Evolutionary conservation across 2,329 filamentous ascomycete genomes (phyloP), one percentile per base, ranked within the genome.

Genomic region (Alternaria longipes): DNA sequence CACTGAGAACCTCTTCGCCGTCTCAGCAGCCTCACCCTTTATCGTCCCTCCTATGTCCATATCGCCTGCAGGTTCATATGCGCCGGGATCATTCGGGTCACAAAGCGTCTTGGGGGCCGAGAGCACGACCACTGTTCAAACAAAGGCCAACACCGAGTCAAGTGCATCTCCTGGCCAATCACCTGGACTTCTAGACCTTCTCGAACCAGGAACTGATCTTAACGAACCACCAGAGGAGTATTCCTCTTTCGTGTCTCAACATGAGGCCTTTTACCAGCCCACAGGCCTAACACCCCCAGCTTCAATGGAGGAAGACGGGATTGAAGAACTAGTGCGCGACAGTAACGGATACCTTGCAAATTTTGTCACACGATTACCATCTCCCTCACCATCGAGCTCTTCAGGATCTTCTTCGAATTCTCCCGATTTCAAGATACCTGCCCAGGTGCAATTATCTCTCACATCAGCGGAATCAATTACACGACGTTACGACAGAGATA

Each of bases 401-500:
- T 79, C 72, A 6, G 74, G 63, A 44, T 80, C 73, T 6, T 79
- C 72, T 22, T 62, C 72, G 16, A 73, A 72, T 34, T 75, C 71
- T 5, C 61, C 53, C 8, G 54, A 62, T 6, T 59, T 67, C 28
- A 55, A 63, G 5, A 61, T 77, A 5, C 81, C 82, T 44, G 74
- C 74, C 22, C 81, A 85, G 56, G 85, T 84, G 5, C 76, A 78
- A n/a, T 76, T 88, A 28, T 77, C 81, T 56, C 74, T 81, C 34
- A 81, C 80, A 38, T 87, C 86, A 56, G 83, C 85, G 9, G 89
- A 91, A 64, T 86, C 87, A 81, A 79, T 91, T 22, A 84, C 87
- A 52, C 74, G 86, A 52, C 84, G 87, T 26, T 91, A 90, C 69
- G 87, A 90, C 69, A 84, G 83, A 65, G 81, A 89, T 58, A 91